Percentiles rank a stretch among this genome's conserved stretches.
These are phyloP conservation scores for Exophiala viscosa DNA, from an alignment of 2,329 filamentous ascomycete genomes.

Conservation along the genomic window DNA sequence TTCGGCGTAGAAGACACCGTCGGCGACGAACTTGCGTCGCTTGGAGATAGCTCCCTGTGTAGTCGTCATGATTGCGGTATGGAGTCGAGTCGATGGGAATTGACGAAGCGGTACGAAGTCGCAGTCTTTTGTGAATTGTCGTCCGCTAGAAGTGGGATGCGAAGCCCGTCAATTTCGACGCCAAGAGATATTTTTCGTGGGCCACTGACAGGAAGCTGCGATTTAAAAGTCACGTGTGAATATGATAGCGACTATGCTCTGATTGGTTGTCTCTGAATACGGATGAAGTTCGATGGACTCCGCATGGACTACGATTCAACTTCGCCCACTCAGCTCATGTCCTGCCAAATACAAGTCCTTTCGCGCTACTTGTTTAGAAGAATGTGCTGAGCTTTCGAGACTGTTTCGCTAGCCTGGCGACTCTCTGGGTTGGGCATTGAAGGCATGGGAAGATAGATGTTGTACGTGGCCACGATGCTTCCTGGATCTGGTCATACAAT, in stretches of 20 bases:
- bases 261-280: neutral
- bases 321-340: too few species aligned
- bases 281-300: too few species aligned
- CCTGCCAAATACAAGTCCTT: too few species aligned
- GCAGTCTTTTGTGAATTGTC: constrained; percentile 1
- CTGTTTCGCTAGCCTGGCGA: too few species aligned
- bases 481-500: too few species aligned
- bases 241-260: neutral
- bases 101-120: neutral
- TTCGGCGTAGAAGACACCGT: constrained; percentile 99
- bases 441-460: too few species aligned
- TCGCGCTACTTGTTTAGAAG: too few species aligned
- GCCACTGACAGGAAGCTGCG: neutral
- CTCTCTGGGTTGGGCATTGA: too few species aligned
- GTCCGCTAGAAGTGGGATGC: neutral
- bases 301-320: too few species aligned
- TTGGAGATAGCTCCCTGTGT: constrained; percentile 52
- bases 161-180: constrained; percentile 5
- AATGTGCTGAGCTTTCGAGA: too few species aligned
- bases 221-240: neutral
- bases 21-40: constrained; percentile 74
- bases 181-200: constrained; percentile 15
- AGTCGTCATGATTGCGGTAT: constrained; percentile 42
- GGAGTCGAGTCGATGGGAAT: neutral
- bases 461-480: too few species aligned